Percentiles rank a stretch among this genome's conserved stretches.
Evolutionary conservation across 371 early-diverging fungal genomes (phyloP).

Genomic region (Rhizomucor miehei): DNA sequence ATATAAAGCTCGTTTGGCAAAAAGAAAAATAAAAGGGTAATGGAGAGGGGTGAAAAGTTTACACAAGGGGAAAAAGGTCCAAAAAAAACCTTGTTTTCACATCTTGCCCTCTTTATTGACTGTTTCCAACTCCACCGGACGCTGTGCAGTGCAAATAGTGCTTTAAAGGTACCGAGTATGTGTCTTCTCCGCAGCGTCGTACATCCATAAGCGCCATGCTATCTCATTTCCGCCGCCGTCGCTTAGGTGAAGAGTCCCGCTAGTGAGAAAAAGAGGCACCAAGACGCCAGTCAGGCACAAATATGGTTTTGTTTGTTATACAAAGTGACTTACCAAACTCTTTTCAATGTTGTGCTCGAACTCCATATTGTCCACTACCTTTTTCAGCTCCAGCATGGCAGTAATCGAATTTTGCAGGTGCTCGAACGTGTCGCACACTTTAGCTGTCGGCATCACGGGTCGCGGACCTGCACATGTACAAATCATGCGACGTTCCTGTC

Average conservation of each 20-base stretch:
- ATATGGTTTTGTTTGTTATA: no score
- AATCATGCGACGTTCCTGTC: constrained; percentile 17
- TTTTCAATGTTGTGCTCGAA: constrained; percentile 47
- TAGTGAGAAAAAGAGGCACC: no score
- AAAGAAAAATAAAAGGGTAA: constrained; percentile 1
- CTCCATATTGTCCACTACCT: constrained; percentile 76
- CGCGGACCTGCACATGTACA: constrained; percentile 42
- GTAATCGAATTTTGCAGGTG: constrained; percentile 67
- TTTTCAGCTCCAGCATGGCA: constrained; percentile 77
- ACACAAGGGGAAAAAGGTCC: constrained; percentile 10
- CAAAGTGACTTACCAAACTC: no score
- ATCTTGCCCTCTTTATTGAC: constrained; percentile 1
- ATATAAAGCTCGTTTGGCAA: not conserved
- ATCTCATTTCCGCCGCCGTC: no score
- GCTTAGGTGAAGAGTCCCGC: no score
- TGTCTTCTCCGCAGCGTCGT: constrained; percentile 4
- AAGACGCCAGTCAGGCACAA: no score
- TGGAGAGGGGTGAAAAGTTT: constrained; percentile 14
- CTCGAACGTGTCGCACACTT: constrained; percentile 74
- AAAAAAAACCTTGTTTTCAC: constrained; percentile 10
- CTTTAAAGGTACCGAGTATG: no score
- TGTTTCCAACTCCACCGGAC: constrained; percentile 13
- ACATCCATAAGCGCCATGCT: not conserved
- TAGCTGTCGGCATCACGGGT: constrained; percentile 80
- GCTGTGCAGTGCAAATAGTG: no score